phyloP scores from a whole-genome alignment of 805 yeast genomes.

The Candida jianshihensis region DNA sequence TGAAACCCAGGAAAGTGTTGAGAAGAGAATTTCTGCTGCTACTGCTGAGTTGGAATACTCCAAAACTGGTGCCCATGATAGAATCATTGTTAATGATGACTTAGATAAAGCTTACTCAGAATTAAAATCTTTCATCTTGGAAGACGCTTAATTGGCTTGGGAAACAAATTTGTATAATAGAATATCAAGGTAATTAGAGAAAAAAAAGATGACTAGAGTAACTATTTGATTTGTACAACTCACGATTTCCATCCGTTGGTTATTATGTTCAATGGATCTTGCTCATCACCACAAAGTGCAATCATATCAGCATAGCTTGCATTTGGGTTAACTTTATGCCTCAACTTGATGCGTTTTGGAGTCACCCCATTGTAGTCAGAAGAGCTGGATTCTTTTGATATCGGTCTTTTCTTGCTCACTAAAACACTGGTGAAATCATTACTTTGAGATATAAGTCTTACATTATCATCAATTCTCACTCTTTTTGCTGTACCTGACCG shows the following conservation, averaged over 20 bases:
- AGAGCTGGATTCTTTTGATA: background rate
- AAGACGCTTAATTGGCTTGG: constrained; percentile 18
- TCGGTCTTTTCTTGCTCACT: constrained; percentile 2
- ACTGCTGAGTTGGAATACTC: constrained; percentile 84
- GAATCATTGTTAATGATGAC: constrained; percentile 83
- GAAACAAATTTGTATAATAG: too few species aligned
- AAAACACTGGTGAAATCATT: too few species aligned
- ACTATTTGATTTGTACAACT: background rate
- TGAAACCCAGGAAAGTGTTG: constrained; percentile 79
- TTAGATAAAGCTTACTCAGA: constrained; percentile 82
- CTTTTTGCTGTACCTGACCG: background rate
- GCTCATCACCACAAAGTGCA: constrained; percentile 8
- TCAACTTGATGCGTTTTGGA: background rate
- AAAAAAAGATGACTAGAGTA: too few species aligned
- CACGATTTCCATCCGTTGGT: background rate
- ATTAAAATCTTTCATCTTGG: constrained; percentile 69
- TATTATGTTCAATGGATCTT: constrained; percentile 16
- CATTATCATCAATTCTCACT: background rate
- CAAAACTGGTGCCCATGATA: constrained; percentile 87
- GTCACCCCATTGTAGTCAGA: too few species aligned
- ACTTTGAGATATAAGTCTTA: constrained; percentile 1
- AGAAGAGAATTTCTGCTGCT: constrained; percentile 84
- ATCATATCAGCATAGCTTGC: constrained; percentile 5
- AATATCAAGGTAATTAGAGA: too few species aligned
- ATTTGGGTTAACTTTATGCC: constrained; percentile 2